These are phyloP conservation scores for Chlorophyllum brunneum DNA, from an alignment of 768 basidiomycete genomes.

Conservation along the genomic window DNA sequence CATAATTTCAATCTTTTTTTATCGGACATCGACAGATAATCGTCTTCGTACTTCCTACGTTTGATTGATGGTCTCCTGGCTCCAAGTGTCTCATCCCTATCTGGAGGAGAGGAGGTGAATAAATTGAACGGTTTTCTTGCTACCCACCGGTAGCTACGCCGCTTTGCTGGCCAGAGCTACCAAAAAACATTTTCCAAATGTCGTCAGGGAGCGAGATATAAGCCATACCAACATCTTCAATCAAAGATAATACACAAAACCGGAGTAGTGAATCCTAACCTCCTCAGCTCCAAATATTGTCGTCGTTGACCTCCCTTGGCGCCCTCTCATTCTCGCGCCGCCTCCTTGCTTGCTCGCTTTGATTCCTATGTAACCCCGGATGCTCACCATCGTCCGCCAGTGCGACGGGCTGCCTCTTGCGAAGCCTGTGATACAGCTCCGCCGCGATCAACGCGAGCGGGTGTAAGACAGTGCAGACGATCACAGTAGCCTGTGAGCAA, in stretches of 20 bases:
- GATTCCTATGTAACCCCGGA: constrained; percentile 19
- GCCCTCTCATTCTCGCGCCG: constrained; percentile 15
- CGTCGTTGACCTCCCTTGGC: constrained; percentile 41
- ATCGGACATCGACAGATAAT: too few relatives aligned
- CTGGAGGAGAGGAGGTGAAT: too few relatives aligned
- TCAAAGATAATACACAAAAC: too few relatives aligned
- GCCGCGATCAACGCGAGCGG: constrained; percentile 55
- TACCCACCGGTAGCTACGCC: too few relatives aligned
- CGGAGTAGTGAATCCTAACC: not conserved
- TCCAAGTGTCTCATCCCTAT: too few relatives aligned
- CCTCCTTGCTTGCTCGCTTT: constrained; percentile 1
- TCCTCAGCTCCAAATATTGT: constrained; percentile 20
- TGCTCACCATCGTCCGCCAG: constrained; percentile 23
- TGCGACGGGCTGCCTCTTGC: constrained; percentile 17
- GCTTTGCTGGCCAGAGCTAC: too few relatives aligned
- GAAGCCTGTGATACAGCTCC: constrained; percentile 35
- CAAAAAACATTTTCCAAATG: too few relatives aligned
- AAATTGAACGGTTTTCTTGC: too few relatives aligned
- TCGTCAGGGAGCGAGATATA: not conserved
- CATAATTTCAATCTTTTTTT: too few relatives aligned
- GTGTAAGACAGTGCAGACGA: constrained; percentile 63
- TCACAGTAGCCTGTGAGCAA: constrained; percentile 45
- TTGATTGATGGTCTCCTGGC: too few relatives aligned
- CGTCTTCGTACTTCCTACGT: too few relatives aligned
- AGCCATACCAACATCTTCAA: too few relatives aligned